These are phyloP conservation scores for Mycena olivaceomarginata DNA, from an alignment of 768 basidiomycete genomes.

Conservation along the genomic window DNA sequence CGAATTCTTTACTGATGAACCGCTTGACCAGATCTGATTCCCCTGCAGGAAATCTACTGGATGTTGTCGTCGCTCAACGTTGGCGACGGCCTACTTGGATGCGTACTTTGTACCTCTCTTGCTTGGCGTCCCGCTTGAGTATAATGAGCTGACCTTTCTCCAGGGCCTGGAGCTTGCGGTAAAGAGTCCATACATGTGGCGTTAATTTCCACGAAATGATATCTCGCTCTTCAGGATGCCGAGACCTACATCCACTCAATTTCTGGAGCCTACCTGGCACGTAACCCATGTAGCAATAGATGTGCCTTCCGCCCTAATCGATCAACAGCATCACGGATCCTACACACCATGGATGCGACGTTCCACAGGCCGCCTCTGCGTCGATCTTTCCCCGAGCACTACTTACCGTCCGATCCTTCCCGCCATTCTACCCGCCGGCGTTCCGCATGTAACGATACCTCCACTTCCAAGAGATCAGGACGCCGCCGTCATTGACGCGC, in stretches of 20 bases:
- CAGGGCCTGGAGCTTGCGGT: slow-evolving; percentile 19
- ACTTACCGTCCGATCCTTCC: slow-evolving; percentile 4
- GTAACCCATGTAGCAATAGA: not conserved
- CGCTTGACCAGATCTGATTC: slow-evolving; percentile 3
- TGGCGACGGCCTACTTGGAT: slow-evolving; percentile 26
- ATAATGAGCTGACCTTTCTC: not conserved
- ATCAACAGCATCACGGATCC: slow-evolving; percentile 7
- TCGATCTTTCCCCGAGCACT: slow-evolving; percentile 27
- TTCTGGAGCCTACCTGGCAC: slow-evolving; percentile 5
- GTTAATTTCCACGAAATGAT: too few species aligned
- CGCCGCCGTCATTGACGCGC: slow-evolving; percentile 11
- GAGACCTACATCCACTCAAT: slow-evolving; percentile 17
- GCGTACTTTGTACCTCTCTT: slow-evolving; percentile 10
- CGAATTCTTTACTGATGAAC: too few species aligned
- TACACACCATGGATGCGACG: slow-evolving; percentile 28
- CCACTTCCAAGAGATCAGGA: slow-evolving; percentile 14
- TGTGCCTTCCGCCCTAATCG: not conserved
- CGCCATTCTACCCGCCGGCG: not conserved
- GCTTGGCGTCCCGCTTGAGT: too few species aligned
- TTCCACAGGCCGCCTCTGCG: slow-evolving; percentile 20
- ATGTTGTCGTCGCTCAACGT: slow-evolving; percentile 6
- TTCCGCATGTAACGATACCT: slow-evolving; percentile 20
- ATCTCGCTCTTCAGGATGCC: slow-evolving; percentile 2
- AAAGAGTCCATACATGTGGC: not conserved
- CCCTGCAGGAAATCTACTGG: slow-evolving; percentile 22